phyloP scores from a whole-genome alignment of 345 rosid genomes.

The Cochlearia excelsa region DNA sequence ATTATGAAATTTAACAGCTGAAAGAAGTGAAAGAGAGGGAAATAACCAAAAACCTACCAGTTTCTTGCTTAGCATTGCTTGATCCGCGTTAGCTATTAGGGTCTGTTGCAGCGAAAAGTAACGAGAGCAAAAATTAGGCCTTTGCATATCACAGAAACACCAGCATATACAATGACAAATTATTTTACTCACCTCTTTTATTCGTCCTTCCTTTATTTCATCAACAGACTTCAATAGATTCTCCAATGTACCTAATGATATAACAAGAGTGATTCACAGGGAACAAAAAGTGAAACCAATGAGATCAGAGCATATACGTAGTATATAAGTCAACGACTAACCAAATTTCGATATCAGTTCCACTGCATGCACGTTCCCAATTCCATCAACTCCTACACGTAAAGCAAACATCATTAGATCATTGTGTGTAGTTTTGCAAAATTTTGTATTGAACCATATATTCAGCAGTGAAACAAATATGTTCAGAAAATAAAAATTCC shows the following conservation, averaged over 20 bases:
- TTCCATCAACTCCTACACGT: constrained; percentile 79
- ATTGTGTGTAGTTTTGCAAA: constrained; percentile 3
- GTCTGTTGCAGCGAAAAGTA: constrained; percentile 41
- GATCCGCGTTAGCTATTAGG: constrained; percentile 51
- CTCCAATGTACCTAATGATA: constrained; percentile 61
- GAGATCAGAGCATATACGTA: constrained; percentile 9
- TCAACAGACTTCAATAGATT: constrained; percentile 66
- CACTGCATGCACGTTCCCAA: constrained; percentile 74
- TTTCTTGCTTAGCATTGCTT: constrained; percentile 77
- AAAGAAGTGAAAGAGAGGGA: neutral
- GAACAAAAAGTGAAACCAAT: neutral
- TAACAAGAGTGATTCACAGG: constrained; percentile 13
- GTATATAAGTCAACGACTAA: constrained; percentile 32
- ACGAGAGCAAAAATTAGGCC: constrained; percentile 10
- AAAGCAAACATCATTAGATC: constrained; percentile 17
- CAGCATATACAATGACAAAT: constrained; percentile 6
- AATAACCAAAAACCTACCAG: constrained; percentile 44
- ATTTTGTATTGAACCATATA: constrained; percentile 1
- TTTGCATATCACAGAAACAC: constrained; percentile 10
- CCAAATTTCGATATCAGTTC: constrained; percentile 75
- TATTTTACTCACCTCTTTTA: constrained; percentile 50
- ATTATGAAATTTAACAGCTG: constrained; percentile 5
- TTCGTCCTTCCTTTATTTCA: constrained; percentile 62
- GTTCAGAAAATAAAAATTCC: neutral
- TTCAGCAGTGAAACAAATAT: neutral